Percentiles rank a stretch among this genome's conserved stretches.
phyloP scores from a whole-genome alignment of 106 monocot species.

The Narthecium ossifragum region DNA sequence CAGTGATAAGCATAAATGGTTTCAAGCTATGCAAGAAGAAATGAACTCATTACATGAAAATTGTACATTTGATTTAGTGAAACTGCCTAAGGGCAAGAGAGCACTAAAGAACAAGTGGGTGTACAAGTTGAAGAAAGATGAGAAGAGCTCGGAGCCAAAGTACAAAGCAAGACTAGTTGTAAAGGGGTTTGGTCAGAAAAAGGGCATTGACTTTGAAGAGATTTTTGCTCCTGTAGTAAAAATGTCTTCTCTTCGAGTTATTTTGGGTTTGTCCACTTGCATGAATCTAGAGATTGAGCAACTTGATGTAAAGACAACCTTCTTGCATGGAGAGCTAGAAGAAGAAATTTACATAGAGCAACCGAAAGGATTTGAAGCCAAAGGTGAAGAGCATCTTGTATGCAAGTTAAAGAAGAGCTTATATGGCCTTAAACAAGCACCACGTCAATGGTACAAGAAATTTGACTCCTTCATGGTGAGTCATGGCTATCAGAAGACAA shows the following conservation, averaged over 20 bases:
- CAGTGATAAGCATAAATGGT: neutral
- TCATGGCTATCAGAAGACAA: neutral
- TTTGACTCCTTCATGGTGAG: neutral
- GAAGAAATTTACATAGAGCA: slow-evolving; percentile 4
- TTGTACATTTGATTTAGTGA: neutral
- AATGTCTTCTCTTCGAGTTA: neutral
- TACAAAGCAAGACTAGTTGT: neutral
- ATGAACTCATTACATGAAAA: neutral
- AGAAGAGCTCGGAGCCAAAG: neutral
- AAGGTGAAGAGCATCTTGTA: neutral
- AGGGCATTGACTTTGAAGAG: neutral
- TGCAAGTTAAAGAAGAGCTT: neutral
- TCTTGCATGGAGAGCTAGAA: neutral
- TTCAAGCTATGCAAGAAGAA: neutral
- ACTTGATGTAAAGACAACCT: neutral
- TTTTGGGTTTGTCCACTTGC: neutral
- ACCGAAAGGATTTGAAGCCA: neutral
- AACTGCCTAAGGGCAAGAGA: neutral
- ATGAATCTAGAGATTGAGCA: neutral
- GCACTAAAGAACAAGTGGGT: neutral
- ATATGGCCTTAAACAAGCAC: slow-evolving; percentile 1
- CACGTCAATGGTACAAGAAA: neutral
- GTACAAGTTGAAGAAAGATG: neutral
- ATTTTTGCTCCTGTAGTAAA: neutral
- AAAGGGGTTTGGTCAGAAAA: neutral